Conservation (phyloP, 768 basidiomycete genomes). For the Lanmaoa rubissima region DNA sequence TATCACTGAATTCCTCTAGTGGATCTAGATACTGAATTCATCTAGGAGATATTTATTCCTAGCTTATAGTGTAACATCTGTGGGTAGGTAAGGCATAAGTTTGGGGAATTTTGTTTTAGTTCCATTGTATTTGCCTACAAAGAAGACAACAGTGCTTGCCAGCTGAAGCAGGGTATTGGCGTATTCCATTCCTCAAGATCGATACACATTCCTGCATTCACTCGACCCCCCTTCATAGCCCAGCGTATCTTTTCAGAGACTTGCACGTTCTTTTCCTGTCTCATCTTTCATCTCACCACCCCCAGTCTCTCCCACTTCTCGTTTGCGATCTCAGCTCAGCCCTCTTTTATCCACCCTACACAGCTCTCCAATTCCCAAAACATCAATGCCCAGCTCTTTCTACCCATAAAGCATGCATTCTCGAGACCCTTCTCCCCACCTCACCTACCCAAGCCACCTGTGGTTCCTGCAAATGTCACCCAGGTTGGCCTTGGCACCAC, state of each 20-base stretch:
- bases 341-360: conserved; percentile 11
- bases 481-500: conserved; percentile 78
- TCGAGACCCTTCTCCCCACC: conserved; percentile 43
- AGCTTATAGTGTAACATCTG: no score
- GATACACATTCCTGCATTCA: conserved; percentile 44
- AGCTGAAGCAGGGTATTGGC: conserved; percentile 26
- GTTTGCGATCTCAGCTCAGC: conserved; percentile 10
- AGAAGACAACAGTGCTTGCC: conserved; percentile 25
- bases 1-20: no score
- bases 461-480: conserved; percentile 47
- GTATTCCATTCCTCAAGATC: conserved; percentile 30
- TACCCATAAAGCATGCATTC: conserved; percentile 53
- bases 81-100: no score
- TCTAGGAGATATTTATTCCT: no score
- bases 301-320: conserved; percentile 44
- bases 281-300: conserved; percentile 56
- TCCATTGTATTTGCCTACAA: no score
- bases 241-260: conserved; percentile 53
- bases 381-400: conserved; percentile 57
- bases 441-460: conserved; percentile 57
- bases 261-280: conserved; percentile 50
- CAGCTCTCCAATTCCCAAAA: conserved; percentile 24
- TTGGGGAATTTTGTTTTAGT: no score
- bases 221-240: conserved; percentile 36
- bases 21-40: no score